Base-by-base conservation (phyloP, 2,329 filamentous ascomycete species). In the Biscogniauxia mediterranea region DNA sequence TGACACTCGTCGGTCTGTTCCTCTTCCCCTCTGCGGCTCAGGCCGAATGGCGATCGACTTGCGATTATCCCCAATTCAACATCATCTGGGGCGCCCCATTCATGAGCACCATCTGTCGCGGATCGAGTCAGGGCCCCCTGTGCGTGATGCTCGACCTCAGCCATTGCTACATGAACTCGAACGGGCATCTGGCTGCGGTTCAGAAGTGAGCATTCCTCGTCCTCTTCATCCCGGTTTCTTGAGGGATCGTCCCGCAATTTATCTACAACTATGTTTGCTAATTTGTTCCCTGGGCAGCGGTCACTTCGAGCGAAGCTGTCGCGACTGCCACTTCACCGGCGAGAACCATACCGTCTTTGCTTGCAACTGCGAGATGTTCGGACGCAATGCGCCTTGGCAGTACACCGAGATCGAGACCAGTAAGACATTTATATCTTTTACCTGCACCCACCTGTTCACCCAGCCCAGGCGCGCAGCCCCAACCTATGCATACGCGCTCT, bases 121-220 rank as follows among this genome's bases (percentile, higher is more conserved):
- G 32, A n/a, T 21, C 42, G 20, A 20, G 50, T n/a, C 53, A 53
- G 20, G 23, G 26, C 11, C 59, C 52, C n/a, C 58, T 65, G 9
- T 66, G 65, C 55, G 64, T 61, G n/a, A 62, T 61, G 57, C 65
- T 66, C 38, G 63, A 66, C 21, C 61, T 66, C 52, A 55, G 61
- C 54, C 55, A 61, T 56, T 66, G 65, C 61, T 38, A 62, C 60
- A 62, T 61, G 61, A 66, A 66, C 51, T 57, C 61, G 9, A 42
- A 60, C 28, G 63, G 63, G 13, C 60, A 65, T 25, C 55, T 67
- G 1, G 52, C 50, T 8, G 19, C 54, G 5, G 61, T 59, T 0
- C 64, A 61, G 32, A 64, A 66, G 65, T 67, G 62, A 17, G 61
- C 38, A 20, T 8, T 13, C 19, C 6, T 21, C n/a, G 8, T 26